phyloP scores from a whole-genome alignment of 2,329 filamentous ascomycete genomes.

The Colletotrichum incanum region DNA sequence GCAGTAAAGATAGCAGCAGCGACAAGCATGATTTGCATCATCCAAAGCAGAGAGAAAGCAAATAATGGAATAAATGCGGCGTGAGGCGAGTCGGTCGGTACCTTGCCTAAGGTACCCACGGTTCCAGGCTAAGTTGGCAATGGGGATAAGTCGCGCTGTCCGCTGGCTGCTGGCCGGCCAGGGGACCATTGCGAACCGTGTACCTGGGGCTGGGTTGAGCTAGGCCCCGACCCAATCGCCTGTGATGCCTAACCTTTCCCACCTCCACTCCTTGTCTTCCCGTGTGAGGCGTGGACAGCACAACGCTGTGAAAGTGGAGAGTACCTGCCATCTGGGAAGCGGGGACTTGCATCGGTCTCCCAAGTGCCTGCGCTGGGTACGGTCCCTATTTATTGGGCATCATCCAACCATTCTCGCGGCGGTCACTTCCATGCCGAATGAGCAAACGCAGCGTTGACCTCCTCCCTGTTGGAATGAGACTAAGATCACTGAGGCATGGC shows the following conservation, averaged over 20 bases:
- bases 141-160: constrained; percentile 24
- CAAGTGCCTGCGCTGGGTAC: neutral
- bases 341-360: neutral
- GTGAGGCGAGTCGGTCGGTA: constrained; percentile 9
- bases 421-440: neutral
- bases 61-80: constrained; percentile 23
- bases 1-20: constrained; percentile 4
- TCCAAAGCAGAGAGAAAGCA: constrained; percentile 25
- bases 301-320: neutral
- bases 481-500: neutral
- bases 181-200: constrained; percentile 35
- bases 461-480: neutral
- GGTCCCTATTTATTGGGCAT: neutral
- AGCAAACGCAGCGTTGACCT: neutral
- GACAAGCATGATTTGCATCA: constrained; percentile 38
- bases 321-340: neutral
- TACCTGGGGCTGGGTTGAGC: constrained; percentile 25
- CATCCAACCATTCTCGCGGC: neutral
- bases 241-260: neutral
- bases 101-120: constrained; percentile 9
- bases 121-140: neutral
- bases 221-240: neutral
- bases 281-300: neutral
- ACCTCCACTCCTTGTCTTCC: neutral
- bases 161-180: neutral